Percentiles rank a stretch among this genome's conserved stretches.
These are phyloP conservation scores for Penicillium pancosmium DNA, from an alignment of 495 filamentous ascomycete species.

Conservation along the genomic window DNA sequence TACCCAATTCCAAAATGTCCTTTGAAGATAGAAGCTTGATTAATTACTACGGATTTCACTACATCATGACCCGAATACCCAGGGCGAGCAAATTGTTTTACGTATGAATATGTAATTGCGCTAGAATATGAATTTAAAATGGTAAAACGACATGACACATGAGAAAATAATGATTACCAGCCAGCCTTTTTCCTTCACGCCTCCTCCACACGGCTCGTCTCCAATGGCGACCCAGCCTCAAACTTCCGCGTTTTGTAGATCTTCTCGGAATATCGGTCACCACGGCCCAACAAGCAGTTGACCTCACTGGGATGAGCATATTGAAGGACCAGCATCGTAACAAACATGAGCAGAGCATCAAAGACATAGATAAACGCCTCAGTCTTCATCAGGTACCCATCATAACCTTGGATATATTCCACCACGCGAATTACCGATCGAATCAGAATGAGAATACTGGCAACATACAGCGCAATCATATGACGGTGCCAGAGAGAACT, in stretches of 20 bases:
- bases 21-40: too few species aligned
- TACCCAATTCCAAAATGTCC: too few species aligned
- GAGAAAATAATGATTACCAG: not conserved
- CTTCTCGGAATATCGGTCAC: slow-evolving; percentile 19
- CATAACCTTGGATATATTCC: slow-evolving; percentile 62
- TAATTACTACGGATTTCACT: too few species aligned
- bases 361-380: slow-evolving; percentile 68
- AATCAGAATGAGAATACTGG: slow-evolving; percentile 59
- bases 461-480: slow-evolving; percentile 54
- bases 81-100: too few species aligned
- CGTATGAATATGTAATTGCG: too few species aligned
- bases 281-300: slow-evolving; percentile 26
- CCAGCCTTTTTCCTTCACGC: not conserved
- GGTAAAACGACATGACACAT: slow-evolving; percentile 4
- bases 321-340: slow-evolving; percentile 53
- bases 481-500: slow-evolving; percentile 51
- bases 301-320: slow-evolving; percentile 37
- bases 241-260: slow-evolving; percentile 19
- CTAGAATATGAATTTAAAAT: not conserved
- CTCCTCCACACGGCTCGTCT: slow-evolving; percentile 12
- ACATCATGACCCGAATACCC: too few species aligned
- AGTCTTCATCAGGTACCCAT: slow-evolving; percentile 52
- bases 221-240: slow-evolving; percentile 12
- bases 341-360: slow-evolving; percentile 61
- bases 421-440: slow-evolving; percentile 63